A percentile compares a stretch with the other conserved stretches of the same genome.
These are phyloP conservation scores for Wickerhamiella australiensis DNA, from an alignment of 805 yeast species.

Conservation along the genomic window DNA sequence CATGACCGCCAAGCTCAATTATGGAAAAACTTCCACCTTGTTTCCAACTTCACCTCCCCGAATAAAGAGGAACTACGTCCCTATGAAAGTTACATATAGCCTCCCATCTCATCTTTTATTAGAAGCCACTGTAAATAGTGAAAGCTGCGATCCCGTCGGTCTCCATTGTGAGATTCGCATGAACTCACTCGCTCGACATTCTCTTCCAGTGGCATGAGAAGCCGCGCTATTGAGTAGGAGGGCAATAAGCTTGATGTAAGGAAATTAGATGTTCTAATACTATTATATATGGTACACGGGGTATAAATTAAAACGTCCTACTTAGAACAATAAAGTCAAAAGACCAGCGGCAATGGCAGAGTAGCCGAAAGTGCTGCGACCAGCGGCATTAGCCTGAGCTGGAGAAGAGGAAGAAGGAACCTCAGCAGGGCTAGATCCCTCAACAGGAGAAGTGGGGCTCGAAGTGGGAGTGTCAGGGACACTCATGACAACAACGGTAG, in stretches of 20 bases:
- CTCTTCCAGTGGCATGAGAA: too few relatives aligned
- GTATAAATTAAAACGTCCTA: background rate
- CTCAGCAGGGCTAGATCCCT: background rate
- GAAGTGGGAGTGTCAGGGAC: constrained; percentile 7
- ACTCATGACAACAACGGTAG: constrained; percentile 3
- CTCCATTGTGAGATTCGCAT: too few relatives aligned
- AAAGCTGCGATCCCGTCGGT: too few relatives aligned
- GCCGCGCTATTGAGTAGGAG: background rate
- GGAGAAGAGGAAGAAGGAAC: background rate
- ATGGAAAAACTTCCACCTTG: background rate
- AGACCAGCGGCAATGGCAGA: constrained; percentile 4
- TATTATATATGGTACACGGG: background rate
- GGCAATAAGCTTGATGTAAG: background rate
- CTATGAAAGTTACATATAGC: too few relatives aligned
- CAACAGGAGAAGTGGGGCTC: constrained; percentile 5
- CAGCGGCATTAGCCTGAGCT: constrained; percentile 2
- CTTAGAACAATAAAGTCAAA: constrained; percentile 1
- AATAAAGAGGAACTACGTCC: too few relatives aligned
- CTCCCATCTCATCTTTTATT: too few relatives aligned
- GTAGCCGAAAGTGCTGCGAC: background rate
- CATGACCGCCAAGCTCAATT: background rate
- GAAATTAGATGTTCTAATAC: background rate
- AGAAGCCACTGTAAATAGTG: too few relatives aligned
- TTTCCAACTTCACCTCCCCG: background rate
- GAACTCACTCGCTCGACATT: too few relatives aligned